Percentiles rank a stretch among this genome's conserved stretches.
These are phyloP conservation scores for Bremia lactucae DNA, from an alignment of 352 stramenopile genomes.

Conservation along the genomic window DNA sequence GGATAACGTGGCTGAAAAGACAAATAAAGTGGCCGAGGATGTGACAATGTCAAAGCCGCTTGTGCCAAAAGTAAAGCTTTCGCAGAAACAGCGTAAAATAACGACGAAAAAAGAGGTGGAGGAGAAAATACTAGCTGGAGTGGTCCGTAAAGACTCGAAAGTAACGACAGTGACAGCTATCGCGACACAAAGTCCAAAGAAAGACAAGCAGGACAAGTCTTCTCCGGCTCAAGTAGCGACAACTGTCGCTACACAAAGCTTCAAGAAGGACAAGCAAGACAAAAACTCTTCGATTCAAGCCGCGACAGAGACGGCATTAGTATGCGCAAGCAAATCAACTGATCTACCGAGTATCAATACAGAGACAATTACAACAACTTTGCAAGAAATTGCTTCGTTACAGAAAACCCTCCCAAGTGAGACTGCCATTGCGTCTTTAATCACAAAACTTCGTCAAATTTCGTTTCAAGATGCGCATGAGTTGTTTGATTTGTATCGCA, in stretches of 20 bases:
- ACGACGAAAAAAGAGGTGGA: slow-evolving; percentile 24
- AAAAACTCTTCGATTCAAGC: background rate
- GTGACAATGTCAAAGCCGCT: background rate
- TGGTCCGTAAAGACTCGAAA: slow-evolving; percentile 10
- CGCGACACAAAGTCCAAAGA: slow-evolving; percentile 1
- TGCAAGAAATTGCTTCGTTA: slow-evolving; percentile 60
- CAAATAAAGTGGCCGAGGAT: background rate
- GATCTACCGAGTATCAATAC: slow-evolving; percentile 30
- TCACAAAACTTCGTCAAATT: slow-evolving; percentile 45
- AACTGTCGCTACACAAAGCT: background rate
- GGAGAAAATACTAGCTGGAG: slow-evolving; percentile 24
- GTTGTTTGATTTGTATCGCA: slow-evolving; percentile 79
- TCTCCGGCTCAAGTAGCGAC: background rate
- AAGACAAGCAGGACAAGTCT: slow-evolving; percentile 5
- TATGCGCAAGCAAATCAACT: slow-evolving; percentile 12
- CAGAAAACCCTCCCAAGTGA: slow-evolving; percentile 68
- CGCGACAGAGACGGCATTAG: slow-evolving; percentile 6
- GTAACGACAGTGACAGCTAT: background rate
- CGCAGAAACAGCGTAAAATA: slow-evolving; percentile 13
- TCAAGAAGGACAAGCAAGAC: slow-evolving; percentile 8
- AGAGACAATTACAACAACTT: slow-evolving; percentile 61
- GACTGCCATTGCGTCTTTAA: slow-evolving; percentile 46
- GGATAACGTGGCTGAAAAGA: background rate
- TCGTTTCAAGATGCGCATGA: slow-evolving; percentile 70
- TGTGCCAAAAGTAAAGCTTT: slow-evolving; percentile 2